These are phyloP conservation scores for Vitis amurensis DNA, from an alignment of 164 flowering plant species.

Conservation along the genomic window DNA sequence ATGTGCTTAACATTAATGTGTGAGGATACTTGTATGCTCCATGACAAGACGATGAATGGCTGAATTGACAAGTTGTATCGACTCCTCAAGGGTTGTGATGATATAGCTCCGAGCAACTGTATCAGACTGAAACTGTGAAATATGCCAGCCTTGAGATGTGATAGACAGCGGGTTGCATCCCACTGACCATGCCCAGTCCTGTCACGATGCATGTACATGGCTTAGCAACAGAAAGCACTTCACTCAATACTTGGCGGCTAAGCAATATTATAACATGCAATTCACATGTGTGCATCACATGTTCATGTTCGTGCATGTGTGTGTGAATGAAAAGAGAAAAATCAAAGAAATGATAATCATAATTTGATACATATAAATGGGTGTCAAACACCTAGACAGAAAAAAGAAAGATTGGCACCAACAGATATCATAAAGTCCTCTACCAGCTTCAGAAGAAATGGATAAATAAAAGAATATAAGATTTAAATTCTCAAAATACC, in stretches of 20 bases:
- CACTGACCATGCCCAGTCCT: constrained; percentile 99
- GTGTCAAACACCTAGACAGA: too few species aligned
- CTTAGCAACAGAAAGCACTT: constrained; percentile 2
- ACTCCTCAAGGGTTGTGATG: constrained; percentile 88
- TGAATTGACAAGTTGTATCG: constrained; percentile 77
- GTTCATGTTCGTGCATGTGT: too few species aligned
- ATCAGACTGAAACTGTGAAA: constrained; percentile 86
- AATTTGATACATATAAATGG: too few species aligned
- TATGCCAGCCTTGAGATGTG: constrained; percentile 89
- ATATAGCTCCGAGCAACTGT: constrained; percentile 93
- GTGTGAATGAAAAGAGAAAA: too few species aligned
- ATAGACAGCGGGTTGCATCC: constrained; percentile 88
- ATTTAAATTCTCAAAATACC: too few species aligned
- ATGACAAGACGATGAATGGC: constrained; percentile 70
- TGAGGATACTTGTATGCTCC: constrained; percentile 96
- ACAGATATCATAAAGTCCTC: too few species aligned
- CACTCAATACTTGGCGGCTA: not conserved
- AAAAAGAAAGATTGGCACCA: too few species aligned
- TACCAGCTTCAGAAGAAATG: too few species aligned
- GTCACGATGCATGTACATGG: constrained; percentile 18
- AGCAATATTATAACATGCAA: not conserved
- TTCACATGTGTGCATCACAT: not conserved
- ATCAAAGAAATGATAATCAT: too few species aligned
- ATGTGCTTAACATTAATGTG: not conserved
- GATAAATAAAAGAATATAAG: too few species aligned